phyloP scores from a whole-genome alignment of 345 rosid species.

The Salix caprea region DNA sequence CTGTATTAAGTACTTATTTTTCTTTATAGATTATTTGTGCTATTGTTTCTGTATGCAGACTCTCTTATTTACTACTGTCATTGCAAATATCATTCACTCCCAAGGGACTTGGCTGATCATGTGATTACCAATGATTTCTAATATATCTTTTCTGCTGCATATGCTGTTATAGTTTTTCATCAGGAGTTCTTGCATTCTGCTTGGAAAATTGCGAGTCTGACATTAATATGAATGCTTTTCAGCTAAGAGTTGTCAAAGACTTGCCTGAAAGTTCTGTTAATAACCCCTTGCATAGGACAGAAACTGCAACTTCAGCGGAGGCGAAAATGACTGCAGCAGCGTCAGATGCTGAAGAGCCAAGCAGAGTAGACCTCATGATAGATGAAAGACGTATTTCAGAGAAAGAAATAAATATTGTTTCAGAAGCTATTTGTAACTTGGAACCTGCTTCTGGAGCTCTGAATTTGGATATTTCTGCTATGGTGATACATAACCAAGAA shows the following conservation, averaged over 20 bases:
- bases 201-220: conserved; percentile 11
- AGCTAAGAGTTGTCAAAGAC: conserved; percentile 50
- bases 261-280: conserved; percentile 39
- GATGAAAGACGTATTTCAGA: conserved; percentile 24
- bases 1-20: not conserved
- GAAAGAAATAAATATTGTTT: conserved; percentile 20
- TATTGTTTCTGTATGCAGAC: not conserved
- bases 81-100: not conserved
- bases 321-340: conserved; percentile 29
- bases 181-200: conserved; percentile 1
- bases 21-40: not conserved
- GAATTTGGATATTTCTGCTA: conserved; percentile 31
- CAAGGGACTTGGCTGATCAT: not conserved
- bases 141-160: not conserved
- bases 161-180: not conserved
- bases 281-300: conserved; percentile 20
- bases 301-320: conserved; percentile 33
- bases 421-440: conserved; percentile 24
- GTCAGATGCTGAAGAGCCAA: conserved; percentile 30
- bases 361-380: conserved; percentile 22
- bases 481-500: conserved; percentile 25
- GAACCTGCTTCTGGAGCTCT: conserved; percentile 31
- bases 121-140: not conserved
- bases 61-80: not conserved
- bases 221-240: conserved; percentile 35